phyloP scores from a whole-genome alignment of 306 rosid genomes.

The Cajanus cajan region DNA sequence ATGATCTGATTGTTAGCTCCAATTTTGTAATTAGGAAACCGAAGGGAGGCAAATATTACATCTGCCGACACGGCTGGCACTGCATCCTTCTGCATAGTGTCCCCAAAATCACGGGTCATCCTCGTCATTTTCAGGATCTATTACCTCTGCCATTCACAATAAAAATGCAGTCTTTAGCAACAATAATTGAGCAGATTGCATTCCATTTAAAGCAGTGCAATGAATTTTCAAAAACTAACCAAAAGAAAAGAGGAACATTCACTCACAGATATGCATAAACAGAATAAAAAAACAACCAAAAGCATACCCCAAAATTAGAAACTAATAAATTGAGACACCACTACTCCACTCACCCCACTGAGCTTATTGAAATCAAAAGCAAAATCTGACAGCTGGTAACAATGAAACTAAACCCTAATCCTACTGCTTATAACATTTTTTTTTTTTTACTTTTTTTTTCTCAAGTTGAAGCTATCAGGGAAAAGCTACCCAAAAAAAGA shows the following conservation, averaged over 20 bases:
- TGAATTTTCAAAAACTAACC: not conserved
- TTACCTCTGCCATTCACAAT: conserved; percentile 42
- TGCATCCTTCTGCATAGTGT: conserved; percentile 66
- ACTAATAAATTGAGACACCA: not conserved
- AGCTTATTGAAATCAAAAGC: conserved; percentile 22
- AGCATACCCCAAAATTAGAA: conserved; percentile 10
- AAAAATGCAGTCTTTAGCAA: conserved; percentile 17
- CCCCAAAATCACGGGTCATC: conserved; percentile 68
- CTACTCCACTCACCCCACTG: not conserved
- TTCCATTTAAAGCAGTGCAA: not conserved
- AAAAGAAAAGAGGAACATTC: not conserved
- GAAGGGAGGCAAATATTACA: conserved; percentile 72
- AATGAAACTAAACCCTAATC: conserved; percentile 50
- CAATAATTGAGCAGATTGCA: not conserved
- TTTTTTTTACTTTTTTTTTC: not conserved
- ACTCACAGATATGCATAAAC: conserved; percentile 1
- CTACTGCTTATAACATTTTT: not conserved
- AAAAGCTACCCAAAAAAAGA: conserved; percentile 31
- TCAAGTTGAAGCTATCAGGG: not conserved
- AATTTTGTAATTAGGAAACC: conserved; percentile 81
- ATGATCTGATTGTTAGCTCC: conserved; percentile 79
- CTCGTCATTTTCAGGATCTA: conserved; percentile 62
- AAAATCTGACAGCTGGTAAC: conserved; percentile 2
- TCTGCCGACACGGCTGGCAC: conserved; percentile 73
- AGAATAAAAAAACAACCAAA: conserved; percentile 11